Evolutionary conservation across 192 early-diverging fungal genomes (phyloP).

Genomic region (Kappamyces sp.): DNA sequence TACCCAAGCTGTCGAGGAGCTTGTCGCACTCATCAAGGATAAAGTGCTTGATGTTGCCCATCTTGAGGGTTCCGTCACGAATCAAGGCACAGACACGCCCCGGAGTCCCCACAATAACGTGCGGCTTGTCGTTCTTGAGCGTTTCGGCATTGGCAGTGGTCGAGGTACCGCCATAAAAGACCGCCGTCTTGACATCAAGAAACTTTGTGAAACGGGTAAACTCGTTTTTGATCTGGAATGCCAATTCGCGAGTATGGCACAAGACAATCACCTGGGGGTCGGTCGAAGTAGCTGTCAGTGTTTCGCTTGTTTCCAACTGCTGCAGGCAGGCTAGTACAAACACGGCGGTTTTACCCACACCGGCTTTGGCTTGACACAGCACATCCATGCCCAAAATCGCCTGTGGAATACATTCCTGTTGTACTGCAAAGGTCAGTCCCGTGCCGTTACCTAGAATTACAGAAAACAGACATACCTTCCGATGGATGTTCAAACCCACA

Average conservation of each 20-base stretch:
- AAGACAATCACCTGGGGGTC: slow-evolving; percentile 81
- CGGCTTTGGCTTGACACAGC: slow-evolving; percentile 96
- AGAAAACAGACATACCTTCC: slow-evolving; percentile 56
- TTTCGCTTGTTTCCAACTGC: slow-evolving; percentile 66
- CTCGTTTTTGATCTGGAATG: slow-evolving; percentile 98
- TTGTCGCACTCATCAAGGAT: slow-evolving; percentile 99
- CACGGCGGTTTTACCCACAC: slow-evolving; percentile 98
- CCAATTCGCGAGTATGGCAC: slow-evolving; percentile 97
- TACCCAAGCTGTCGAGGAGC: slow-evolving; percentile 88
- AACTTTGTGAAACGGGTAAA: slow-evolving; percentile 95
- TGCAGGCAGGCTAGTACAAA: slow-evolving; percentile 94
- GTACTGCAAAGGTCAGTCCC: slow-evolving; percentile 54
- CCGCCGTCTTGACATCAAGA: slow-evolving; percentile 85
- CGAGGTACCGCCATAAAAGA: slow-evolving; percentile 86
- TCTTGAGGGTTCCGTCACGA: slow-evolving; percentile 74
- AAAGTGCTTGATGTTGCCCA: slow-evolving; percentile 90
- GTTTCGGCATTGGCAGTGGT: slow-evolving; percentile 76
- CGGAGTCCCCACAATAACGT: slow-evolving; percentile 97
- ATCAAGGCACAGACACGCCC: slow-evolving; percentile 85
- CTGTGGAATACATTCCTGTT: slow-evolving; percentile 97
- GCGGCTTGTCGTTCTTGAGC: slow-evolving; percentile 85
- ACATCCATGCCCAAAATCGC: slow-evolving; percentile 96
- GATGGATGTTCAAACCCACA: slow-evolving; percentile 99
- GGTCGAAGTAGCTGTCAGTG: slow-evolving; percentile 3
- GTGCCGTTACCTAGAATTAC: neutral